Evolutionary conservation across 2,329 filamentous ascomycete species (phyloP).

Genomic region (Pyrenophora graminea): DNA sequence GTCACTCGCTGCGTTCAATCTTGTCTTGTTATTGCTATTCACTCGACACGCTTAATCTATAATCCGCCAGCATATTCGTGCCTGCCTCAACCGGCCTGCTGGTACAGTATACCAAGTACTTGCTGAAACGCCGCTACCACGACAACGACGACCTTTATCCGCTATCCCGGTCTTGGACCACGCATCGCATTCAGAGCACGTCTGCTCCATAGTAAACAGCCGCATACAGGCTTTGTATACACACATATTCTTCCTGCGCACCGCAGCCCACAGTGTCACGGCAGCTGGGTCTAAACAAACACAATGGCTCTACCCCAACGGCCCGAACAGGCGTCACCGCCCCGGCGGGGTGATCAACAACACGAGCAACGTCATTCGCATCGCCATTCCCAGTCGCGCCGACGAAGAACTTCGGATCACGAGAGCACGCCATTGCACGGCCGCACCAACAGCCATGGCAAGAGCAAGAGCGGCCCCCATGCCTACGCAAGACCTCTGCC

Average conservation of each 20-base stretch:
- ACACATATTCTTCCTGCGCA: conserved; percentile 14
- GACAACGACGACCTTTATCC: background rate
- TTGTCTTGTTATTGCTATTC: background rate
- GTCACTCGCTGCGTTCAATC: conserved; percentile 5
- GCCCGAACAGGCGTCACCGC: conserved; percentile 63
- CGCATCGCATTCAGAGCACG: conserved; percentile 1
- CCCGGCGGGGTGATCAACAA: conserved; percentile 51
- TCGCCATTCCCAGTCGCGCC: conserved; percentile 61
- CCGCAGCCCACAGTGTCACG: conserved; percentile 19
- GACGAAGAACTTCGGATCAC: conserved; percentile 63
- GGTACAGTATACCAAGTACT: conserved; percentile 15
- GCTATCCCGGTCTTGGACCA: background rate
- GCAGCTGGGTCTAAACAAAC: conserved; percentile 28
- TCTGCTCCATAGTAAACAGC: no score
- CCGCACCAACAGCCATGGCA: conserved; percentile 43
- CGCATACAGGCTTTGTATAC: conserved; percentile 6
- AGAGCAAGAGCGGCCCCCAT: conserved; percentile 48
- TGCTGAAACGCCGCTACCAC: conserved; percentile 29
- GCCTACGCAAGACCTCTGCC: conserved; percentile 49
- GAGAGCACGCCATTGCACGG: conserved; percentile 63
- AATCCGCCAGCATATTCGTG: conserved; percentile 13
- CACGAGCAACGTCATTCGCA: conserved; percentile 55
- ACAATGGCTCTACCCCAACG: conserved; percentile 59
- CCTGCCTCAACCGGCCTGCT: conserved; percentile 22
- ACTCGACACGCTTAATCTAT: background rate